A percentile compares a stretch with the other conserved stretches of the same genome.
These are phyloP conservation scores for Solanum gandarillasii DNA, from an alignment of 257 asterid species.

Conservation along the genomic window DNA sequence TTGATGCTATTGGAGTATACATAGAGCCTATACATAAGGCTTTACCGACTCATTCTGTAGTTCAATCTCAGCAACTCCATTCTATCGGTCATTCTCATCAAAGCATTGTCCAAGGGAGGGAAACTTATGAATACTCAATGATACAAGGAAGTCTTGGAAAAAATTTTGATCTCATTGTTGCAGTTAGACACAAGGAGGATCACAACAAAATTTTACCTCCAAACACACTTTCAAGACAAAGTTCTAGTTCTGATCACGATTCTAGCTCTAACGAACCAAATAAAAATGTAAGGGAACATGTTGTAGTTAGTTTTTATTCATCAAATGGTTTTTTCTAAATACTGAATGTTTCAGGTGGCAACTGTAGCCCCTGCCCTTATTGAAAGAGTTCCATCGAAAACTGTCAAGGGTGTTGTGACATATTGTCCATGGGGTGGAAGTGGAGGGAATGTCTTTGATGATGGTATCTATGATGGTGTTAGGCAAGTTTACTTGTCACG, in stretches of 20 bases:
- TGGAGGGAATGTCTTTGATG: slow-evolving; percentile 65
- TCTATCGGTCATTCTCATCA: slow-evolving; percentile 17
- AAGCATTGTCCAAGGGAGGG: slow-evolving; percentile 8
- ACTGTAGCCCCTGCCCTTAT: slow-evolving; percentile 8
- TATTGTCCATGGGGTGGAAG: slow-evolving; percentile 77
- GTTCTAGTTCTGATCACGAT: slow-evolving; percentile 14
- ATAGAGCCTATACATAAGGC: slow-evolving; percentile 34
- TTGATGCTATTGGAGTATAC: slow-evolving; percentile 62
- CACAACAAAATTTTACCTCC: slow-evolving; percentile 4
- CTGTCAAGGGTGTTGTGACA: slow-evolving; percentile 27
- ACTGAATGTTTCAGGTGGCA: slow-evolving; percentile 13
- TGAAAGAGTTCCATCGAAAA: slow-evolving; percentile 33
- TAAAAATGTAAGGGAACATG: slow-evolving; percentile 19
- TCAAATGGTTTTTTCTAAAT: background rate
- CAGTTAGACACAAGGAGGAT: slow-evolving; percentile 38
- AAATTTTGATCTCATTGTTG: slow-evolving; percentile 49
- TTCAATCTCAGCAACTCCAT: slow-evolving; percentile 16
- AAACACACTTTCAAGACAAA: background rate
- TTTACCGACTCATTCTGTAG: slow-evolving; percentile 2
- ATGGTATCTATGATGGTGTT: slow-evolving; percentile 67
- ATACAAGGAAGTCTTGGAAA: slow-evolving; percentile 52
- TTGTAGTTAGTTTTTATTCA: background rate
- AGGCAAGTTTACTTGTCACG: slow-evolving; percentile 51
- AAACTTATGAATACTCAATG: slow-evolving; percentile 35
- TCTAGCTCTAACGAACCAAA: slow-evolving; percentile 12